Evolutionary conservation across 106 monocot species (phyloP).

Genomic region (Allium cepa): DNA sequence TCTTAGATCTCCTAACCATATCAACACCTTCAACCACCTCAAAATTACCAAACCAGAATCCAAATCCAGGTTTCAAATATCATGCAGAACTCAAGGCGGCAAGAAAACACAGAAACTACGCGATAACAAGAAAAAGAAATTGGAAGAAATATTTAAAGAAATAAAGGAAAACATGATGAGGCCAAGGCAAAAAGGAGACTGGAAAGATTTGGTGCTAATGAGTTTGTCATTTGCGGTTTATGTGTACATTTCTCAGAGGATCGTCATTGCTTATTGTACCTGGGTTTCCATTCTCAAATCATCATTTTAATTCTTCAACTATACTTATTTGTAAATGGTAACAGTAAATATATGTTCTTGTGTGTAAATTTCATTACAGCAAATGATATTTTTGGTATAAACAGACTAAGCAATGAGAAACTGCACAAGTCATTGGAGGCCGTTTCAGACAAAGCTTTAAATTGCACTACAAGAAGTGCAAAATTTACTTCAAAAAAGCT

Average conservation of each 20-base stretch:
- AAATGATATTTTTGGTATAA: too few species aligned
- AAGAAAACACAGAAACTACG: not conserved
- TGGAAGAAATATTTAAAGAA: not conserved
- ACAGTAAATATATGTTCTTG: too few species aligned
- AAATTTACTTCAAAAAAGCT: too few species aligned
- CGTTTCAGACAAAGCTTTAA: too few species aligned
- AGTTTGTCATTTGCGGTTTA: constrained; percentile 66
- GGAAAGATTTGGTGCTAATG: constrained; percentile 60
- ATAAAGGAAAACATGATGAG: constrained; percentile 45
- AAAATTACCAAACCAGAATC: not conserved
- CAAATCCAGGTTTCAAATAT: not conserved
- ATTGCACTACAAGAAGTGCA: too few species aligned
- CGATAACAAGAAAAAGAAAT: not conserved
- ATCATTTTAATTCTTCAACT: not conserved
- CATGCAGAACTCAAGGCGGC: constrained; percentile 8
- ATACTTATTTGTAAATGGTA: not conserved
- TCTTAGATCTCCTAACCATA: not conserved
- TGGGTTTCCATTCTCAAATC: constrained; percentile 53
- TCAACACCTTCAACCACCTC: not conserved
- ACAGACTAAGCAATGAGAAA: too few species aligned
- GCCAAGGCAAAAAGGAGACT: constrained; percentile 74
- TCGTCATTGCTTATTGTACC: constrained; percentile 78
- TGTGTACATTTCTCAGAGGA: constrained; percentile 77
- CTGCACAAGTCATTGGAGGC: too few species aligned
- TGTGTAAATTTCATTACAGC: too few species aligned